These are phyloP conservation scores for Coleophoma cylindrospora DNA, from an alignment of 2,329 filamentous ascomycete species.

Conservation along the genomic window DNA sequence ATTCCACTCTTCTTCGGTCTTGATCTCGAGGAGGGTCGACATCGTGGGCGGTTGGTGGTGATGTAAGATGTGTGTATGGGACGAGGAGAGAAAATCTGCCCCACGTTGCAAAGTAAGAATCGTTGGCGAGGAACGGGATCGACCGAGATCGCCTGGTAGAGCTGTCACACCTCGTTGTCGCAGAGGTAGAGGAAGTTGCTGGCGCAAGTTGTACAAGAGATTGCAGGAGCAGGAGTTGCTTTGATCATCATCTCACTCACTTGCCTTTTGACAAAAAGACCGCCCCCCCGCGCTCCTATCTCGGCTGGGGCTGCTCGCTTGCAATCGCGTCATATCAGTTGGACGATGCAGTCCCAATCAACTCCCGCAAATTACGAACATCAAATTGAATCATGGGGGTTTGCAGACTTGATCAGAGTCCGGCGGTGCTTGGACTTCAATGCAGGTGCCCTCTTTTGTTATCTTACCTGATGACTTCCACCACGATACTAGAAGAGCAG, in stretches of 20 bases:
- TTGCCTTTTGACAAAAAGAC: not conserved
- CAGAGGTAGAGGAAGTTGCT: not conserved
- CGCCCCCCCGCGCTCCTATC: not conserved
- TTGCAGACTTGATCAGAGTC: no score
- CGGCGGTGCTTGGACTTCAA: no score
- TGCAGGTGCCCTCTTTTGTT: no score
- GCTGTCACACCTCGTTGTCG: not conserved
- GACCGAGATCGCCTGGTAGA: not conserved
- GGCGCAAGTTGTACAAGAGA: not conserved
- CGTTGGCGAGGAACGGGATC: not conserved
- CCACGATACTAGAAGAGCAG: no score
- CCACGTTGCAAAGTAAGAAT: not conserved
- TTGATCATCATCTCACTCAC: not conserved
- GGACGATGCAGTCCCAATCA: not conserved
- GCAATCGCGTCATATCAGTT: not conserved
- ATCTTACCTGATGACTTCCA: no score
- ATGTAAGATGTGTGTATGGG: not conserved
- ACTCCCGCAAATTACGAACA: not conserved
- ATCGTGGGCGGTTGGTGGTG: conserved; percentile 34
- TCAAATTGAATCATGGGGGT: no score
- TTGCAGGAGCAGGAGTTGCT: not conserved
- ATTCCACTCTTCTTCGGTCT: conserved; percentile 68
- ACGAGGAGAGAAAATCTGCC: conserved; percentile 3
- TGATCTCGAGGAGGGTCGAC: conserved; percentile 75
- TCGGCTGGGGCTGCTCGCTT: not conserved